Evolutionary conservation across 2,329 filamentous ascomycete species (phyloP).

Genomic region (Penicillium paneum): DNA sequence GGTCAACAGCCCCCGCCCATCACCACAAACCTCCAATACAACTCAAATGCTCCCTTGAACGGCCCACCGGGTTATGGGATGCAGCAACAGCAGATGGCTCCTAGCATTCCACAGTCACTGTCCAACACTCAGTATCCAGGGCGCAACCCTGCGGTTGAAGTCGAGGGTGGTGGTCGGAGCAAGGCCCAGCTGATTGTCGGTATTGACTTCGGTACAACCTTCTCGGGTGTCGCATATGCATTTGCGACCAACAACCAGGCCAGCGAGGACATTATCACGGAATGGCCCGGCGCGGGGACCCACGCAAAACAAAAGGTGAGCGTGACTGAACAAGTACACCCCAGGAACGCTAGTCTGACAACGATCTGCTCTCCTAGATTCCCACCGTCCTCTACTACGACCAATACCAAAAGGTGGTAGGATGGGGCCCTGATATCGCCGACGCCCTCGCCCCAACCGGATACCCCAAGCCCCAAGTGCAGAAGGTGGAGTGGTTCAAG

Average conservation of each 20-base stretch:
- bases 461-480: constrained; percentile 94
- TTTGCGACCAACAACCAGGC: constrained; percentile 95
- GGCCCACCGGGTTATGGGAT: constrained; percentile 48
- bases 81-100: constrained; percentile 32
- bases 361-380: constrained; percentile 53
- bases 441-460: constrained; percentile 94
- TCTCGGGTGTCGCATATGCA: constrained; percentile 92
- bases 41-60: constrained; percentile 34
- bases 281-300: constrained; percentile 96
- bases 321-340: neutral
- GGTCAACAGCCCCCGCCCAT: constrained; percentile 51
- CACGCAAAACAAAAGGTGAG: constrained; percentile 96
- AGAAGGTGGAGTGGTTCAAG: constrained; percentile 99
- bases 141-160: constrained; percentile 55
- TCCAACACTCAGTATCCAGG: constrained; percentile 28
- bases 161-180: constrained; percentile 82
- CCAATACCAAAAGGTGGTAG: constrained; percentile 99
- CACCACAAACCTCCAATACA: constrained; percentile 52
- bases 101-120: constrained; percentile 28
- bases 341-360: neutral
- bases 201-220: constrained; percentile 98
- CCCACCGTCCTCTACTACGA: constrained; percentile 99
- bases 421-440: constrained; percentile 97
- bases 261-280: constrained; percentile 97
- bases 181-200: constrained; percentile 98